Evolutionary conservation across 331 rosid species (phyloP), one percentile per base, ranked within the genome.

Genomic region (Arachis monticola): DNA sequence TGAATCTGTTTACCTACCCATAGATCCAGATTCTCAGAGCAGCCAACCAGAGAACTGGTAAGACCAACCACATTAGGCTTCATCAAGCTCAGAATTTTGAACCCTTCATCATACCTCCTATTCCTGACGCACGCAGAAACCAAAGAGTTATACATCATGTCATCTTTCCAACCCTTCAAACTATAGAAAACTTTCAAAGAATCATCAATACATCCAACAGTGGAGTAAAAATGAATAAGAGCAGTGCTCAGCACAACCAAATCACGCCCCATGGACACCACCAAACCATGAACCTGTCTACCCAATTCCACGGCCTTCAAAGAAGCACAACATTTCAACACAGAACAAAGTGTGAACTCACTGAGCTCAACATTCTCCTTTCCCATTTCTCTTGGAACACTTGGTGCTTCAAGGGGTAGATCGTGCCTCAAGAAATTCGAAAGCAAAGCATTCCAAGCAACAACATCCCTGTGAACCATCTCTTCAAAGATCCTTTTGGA

Each of bases 241-340:
- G 89, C 88, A 66, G 96, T 91, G 53, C 90, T 86, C 64, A 88
- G 57, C 78, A 88, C 83, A 75, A 89, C 82, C 83, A 84, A 32
- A 76, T 86, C 96, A 50, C 88, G 84, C 51, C 89, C 89, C 81
- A 82, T 60, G 5, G 67, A 79, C 30, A 86, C 86, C 64, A 87
- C 88, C 83, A 89, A 69, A 47, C 93, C 97, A 79, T 87, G 95
- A 83, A 80, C 88, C 76, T 89, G 95, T 77, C 80, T 81, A 31
- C 88, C 91, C 32, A 76, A 83, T 63, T 69, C 79, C 81, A 81
- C 60, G 2, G 85, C 84, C 83, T 83, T 83, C 70, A 85, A 76
- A 64, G 82, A 80, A 67, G 89, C 82, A 70, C 94, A 88, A 67
- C 79, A 77, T 79, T 91, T 85, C 64, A 91, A 85, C 77, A 79